Conservation (phyloP, 2,329 filamentous ascomycete species). For the Colletotrichum neosansevieriae region DNA sequence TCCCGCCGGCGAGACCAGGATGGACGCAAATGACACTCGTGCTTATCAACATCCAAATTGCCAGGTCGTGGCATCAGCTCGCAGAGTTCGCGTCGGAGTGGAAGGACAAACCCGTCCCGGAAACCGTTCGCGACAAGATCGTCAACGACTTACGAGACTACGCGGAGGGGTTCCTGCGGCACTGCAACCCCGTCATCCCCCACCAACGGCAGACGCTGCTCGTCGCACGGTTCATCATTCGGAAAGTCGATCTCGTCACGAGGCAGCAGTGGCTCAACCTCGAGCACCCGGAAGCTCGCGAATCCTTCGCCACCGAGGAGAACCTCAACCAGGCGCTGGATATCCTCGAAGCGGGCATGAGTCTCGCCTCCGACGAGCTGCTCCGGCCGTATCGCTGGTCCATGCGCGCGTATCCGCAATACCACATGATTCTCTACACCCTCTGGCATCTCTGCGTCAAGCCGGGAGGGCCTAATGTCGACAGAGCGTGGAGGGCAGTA, state of each 20-base stretch:
- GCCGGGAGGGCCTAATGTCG: conserved; percentile 47
- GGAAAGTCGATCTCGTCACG: conserved; percentile 52
- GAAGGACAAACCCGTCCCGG: conserved; percentile 33
- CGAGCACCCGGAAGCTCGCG: conserved; percentile 41
- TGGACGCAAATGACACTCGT: conserved; percentile 71
- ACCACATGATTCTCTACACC: conserved; percentile 57
- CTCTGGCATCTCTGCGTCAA: conserved; percentile 58
- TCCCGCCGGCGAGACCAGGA: conserved; percentile 59
- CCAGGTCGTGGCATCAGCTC: conserved; percentile 45
- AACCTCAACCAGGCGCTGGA: conserved; percentile 50
- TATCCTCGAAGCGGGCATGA: conserved; percentile 49
- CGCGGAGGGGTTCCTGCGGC: conserved; percentile 60
- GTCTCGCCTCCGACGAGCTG: conserved; percentile 51
- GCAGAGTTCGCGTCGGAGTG: conserved; percentile 42
- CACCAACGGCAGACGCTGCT: conserved; percentile 49
- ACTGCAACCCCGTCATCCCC: conserved; percentile 67
- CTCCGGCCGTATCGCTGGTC: conserved; percentile 54
- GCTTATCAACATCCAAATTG: conserved; percentile 65
- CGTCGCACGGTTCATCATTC: conserved; percentile 46
- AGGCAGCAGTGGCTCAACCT: conserved; percentile 46
- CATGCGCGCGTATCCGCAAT: conserved; percentile 55
- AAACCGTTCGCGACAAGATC: conserved; percentile 54
- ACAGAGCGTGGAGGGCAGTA: conserved; percentile 50
- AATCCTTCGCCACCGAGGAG: conserved; percentile 46
- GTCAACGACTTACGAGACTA: conserved; percentile 56